Conservation (phyloP, 305 asterid genomes). For the Solanum aculeatissimum region DNA sequence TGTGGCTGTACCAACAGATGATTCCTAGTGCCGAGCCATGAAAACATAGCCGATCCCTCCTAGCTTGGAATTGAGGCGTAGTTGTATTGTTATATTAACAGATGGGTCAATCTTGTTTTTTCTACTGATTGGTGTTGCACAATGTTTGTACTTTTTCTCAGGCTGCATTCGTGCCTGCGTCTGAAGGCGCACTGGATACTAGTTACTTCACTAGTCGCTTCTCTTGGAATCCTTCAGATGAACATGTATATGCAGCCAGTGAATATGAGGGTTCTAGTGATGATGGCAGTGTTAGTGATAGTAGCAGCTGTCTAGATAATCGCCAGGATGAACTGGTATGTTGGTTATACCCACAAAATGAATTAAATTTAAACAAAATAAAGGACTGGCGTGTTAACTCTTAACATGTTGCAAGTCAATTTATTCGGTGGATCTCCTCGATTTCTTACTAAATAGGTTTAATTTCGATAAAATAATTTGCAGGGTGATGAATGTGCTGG, state of each 20-base stretch:
- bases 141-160: constrained; percentile 10
- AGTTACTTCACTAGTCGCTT: constrained; percentile 94
- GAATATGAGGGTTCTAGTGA: constrained; percentile 87
- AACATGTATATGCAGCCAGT: constrained; percentile 68
- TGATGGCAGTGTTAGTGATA: constrained; percentile 70
- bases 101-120: background rate
- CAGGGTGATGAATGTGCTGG: constrained; percentile 84
- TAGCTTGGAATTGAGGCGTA: background rate
- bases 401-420: background rate
- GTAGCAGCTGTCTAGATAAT: constrained; percentile 82
- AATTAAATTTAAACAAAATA: background rate
- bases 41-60: background rate
- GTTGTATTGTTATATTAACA: background rate
- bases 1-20: background rate
- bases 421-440: background rate
- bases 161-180: constrained; percentile 96
- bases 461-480: background rate
- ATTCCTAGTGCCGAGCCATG: background rate
- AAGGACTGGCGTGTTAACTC: background rate
- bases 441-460: background rate
- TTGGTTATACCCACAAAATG: background rate
- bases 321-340: constrained; percentile 85
- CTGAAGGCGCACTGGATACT: constrained; percentile 87
- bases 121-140: background rate
- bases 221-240: constrained; percentile 95